Evolutionary conservation across 345 rosid species (phyloP).

Genomic region (Eucalyptus erythrocorys): DNA sequence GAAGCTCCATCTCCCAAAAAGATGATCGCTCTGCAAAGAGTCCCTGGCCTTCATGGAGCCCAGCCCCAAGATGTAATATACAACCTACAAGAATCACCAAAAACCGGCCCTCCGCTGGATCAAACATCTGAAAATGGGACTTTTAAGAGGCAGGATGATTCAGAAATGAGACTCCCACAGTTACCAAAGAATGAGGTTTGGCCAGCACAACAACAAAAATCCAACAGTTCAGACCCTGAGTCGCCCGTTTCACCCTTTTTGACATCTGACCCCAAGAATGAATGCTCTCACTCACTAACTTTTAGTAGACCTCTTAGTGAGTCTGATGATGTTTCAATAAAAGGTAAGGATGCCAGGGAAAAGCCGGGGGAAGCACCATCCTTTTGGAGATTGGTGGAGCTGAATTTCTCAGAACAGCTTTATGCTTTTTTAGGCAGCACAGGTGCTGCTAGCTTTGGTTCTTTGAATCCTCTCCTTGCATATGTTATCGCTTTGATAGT

Average conservation of each 20-base stretch:
- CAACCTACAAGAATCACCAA: slow-evolving; percentile 46
- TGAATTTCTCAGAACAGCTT: slow-evolving; percentile 95
- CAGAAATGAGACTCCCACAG: too few relatives aligned
- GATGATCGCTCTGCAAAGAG: slow-evolving; percentile 81
- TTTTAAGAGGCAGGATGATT: background rate
- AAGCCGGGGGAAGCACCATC: slow-evolving; percentile 51
- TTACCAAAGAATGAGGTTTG: slow-evolving; percentile 56
- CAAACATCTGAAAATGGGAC: slow-evolving; percentile 61
- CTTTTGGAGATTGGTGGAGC: slow-evolving; percentile 85
- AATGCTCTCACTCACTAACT: slow-evolving; percentile 90
- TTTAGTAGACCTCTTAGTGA: slow-evolving; percentile 86
- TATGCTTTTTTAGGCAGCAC: slow-evolving; percentile 90
- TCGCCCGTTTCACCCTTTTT: slow-evolving; percentile 92
- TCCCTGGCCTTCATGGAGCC: slow-evolving; percentile 25
- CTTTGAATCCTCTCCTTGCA: slow-evolving; percentile 95
- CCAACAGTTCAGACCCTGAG: slow-evolving; percentile 78
- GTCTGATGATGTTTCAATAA: slow-evolving; percentile 49
- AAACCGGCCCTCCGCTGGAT: slow-evolving; percentile 61
- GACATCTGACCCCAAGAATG: slow-evolving; percentile 86
- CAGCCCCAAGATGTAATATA: slow-evolving; percentile 24
- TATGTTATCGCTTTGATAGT: slow-evolving; percentile 79
- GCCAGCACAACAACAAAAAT: slow-evolving; percentile 33
- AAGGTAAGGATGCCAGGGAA: slow-evolving; percentile 37
- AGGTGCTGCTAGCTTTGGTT: slow-evolving; percentile 96
- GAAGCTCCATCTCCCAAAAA: slow-evolving; percentile 84